Evolutionary conservation across 441 rosid genomes (phyloP).

Genomic region (Dalechampia spathulata): DNA sequence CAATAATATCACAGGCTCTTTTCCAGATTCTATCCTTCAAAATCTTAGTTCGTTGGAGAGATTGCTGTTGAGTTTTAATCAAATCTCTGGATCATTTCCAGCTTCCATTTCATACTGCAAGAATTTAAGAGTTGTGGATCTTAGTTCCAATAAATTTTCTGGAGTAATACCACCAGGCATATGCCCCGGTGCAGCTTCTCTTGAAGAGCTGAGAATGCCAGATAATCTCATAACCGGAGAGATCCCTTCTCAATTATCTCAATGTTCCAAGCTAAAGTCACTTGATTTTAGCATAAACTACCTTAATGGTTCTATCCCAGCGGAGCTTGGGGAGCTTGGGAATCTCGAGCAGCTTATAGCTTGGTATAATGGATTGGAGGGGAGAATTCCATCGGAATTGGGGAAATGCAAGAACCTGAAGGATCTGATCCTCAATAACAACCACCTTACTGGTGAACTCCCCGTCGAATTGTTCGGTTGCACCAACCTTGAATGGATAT

Average conservation of each 20-base stretch:
- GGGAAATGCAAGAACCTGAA: conserved; percentile 66
- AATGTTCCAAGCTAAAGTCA: conserved; percentile 59
- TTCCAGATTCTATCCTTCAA: conserved; percentile 54
- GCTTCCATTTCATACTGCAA: conserved; percentile 64
- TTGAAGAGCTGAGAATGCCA: conserved; percentile 77
- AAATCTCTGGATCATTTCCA: conserved; percentile 67
- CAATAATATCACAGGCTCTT: conserved; percentile 78
- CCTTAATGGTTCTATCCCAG: conserved; percentile 78
- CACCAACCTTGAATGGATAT: conserved; percentile 85
- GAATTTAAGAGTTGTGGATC: conserved; percentile 50
- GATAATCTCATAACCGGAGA: conserved; percentile 71
- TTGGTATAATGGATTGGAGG: conserved; percentile 81
- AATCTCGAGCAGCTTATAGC: conserved; percentile 88
- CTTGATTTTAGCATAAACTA: conserved; percentile 83
- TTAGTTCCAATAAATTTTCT: conserved; percentile 70
- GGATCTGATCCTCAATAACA: conserved; percentile 81
- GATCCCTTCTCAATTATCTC: conserved; percentile 65
- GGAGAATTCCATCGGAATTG: conserved; percentile 60
- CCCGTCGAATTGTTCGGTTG: conserved; percentile 70
- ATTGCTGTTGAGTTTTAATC: conserved; percentile 61
- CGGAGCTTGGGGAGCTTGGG: conserved; percentile 62
- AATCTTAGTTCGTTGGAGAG: conserved; percentile 56
- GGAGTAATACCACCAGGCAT: conserved; percentile 70
- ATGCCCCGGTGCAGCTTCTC: conserved; percentile 73
- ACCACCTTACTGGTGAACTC: conserved; percentile 64